Conservation (phyloP, 352 stramenopile species). For the Phytopythium ostracodes region DNA sequence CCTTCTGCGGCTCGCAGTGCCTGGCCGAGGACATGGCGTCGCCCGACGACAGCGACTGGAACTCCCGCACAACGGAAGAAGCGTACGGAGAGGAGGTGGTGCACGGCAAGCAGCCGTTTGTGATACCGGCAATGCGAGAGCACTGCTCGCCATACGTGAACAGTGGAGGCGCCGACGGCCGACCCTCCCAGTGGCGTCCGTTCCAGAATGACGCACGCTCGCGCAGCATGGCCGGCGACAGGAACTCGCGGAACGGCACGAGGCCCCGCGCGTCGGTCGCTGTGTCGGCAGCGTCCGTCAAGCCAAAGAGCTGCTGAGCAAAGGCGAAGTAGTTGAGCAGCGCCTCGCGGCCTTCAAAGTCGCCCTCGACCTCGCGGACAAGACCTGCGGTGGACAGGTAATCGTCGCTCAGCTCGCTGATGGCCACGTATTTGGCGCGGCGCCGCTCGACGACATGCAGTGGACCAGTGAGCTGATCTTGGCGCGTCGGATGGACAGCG, state of each 20-base stretch:
- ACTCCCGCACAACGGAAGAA: slow-evolving; percentile 32
- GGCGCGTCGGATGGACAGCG: slow-evolving; percentile 86
- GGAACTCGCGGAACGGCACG: slow-evolving; percentile 46
- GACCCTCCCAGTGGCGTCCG: slow-evolving; percentile 70
- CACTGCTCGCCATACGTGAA: slow-evolving; percentile 78
- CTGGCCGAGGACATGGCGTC: neutral
- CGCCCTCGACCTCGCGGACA: slow-evolving; percentile 67
- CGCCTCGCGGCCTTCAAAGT: slow-evolving; percentile 75
- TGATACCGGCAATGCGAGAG: slow-evolving; percentile 36
- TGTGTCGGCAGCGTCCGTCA: slow-evolving; percentile 28
- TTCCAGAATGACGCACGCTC: slow-evolving; percentile 82
- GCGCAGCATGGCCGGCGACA: slow-evolving; percentile 34
- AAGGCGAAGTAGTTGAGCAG: slow-evolving; percentile 73
- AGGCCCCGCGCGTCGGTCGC: slow-evolving; percentile 25
- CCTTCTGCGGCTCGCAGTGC: slow-evolving; percentile 61
- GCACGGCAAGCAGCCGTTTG: slow-evolving; percentile 54
- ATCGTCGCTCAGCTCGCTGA: slow-evolving; percentile 89
- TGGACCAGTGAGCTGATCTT: slow-evolving; percentile 90
- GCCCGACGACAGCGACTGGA: slow-evolving; percentile 26
- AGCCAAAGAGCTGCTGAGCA: slow-evolving; percentile 62
- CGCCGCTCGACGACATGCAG: slow-evolving; percentile 86
- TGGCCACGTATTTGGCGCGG: slow-evolving; percentile 92
- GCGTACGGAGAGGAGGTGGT: slow-evolving; percentile 51
- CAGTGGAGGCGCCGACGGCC: slow-evolving; percentile 46
- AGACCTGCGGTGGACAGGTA: slow-evolving; percentile 80